Conservation (phyloP, 2,329 filamentous ascomycete species). For the Cladosporium phlei region DNA sequence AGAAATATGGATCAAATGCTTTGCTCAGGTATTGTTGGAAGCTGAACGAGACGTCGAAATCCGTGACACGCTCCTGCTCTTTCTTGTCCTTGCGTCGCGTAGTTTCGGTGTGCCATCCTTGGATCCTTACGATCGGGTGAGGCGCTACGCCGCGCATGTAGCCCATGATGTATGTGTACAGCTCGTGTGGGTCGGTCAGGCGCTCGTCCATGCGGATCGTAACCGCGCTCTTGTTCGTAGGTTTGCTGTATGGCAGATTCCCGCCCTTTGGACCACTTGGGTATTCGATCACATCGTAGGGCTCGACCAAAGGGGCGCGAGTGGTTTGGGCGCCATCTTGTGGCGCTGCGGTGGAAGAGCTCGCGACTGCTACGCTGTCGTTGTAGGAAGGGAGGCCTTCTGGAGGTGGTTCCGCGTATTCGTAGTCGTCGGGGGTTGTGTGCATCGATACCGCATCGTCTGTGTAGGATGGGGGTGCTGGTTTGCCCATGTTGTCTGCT, state of each 20-base stretch:
- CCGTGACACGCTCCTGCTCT: slow-evolving; percentile 23
- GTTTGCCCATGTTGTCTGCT: slow-evolving; percentile 13
- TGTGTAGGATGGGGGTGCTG: slow-evolving; percentile 17
- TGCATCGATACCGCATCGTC: slow-evolving; percentile 27
- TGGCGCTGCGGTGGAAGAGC: background rate
- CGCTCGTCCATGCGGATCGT: slow-evolving; percentile 27
- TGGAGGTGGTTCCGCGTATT: slow-evolving; percentile 17
- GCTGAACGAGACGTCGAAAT: slow-evolving; percentile 25
- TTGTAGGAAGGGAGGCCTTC: slow-evolving; percentile 27
- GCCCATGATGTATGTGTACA: slow-evolving; percentile 24
- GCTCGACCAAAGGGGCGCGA: background rate
- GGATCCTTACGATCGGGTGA: slow-evolving; percentile 21
- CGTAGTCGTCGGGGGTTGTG: slow-evolving; percentile 27
- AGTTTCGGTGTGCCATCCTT: slow-evolving; percentile 26
- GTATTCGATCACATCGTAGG: slow-evolving; percentile 3
- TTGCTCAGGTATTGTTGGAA: slow-evolving; percentile 19
- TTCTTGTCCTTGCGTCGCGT: slow-evolving; percentile 24
- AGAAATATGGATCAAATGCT: slow-evolving; percentile 20
- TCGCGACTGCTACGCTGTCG: slow-evolving; percentile 22
- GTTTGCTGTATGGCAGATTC: background rate
- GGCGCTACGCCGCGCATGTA: slow-evolving; percentile 23
- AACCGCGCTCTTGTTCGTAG: slow-evolving; percentile 15
- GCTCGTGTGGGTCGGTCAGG: slow-evolving; percentile 19
- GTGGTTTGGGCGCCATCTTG: background rate
- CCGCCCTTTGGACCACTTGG: background rate